Base-by-base conservation (phyloP, 768 basidiomycete genomes). In the Amyloporia xantha region DNA sequence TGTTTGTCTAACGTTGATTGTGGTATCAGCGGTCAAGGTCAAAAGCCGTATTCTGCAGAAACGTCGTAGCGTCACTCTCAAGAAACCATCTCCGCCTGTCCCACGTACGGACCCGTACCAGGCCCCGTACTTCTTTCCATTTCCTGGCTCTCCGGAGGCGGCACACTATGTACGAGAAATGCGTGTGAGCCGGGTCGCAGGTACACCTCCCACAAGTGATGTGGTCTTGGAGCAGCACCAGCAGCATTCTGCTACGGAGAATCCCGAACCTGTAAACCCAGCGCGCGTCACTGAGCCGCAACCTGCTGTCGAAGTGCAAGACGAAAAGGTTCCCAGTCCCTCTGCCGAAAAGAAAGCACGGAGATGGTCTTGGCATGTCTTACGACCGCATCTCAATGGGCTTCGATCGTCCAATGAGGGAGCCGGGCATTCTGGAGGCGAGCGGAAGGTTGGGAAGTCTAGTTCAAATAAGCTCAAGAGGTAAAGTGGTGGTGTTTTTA, bases 101-200 rank as follows among this genome's bases (percentile, higher is more conserved):
- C 54, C 52, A 24, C 72, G 74, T 5, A 82, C 82, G 1, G 70
- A 77, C 41, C 81, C 82, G 2, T 84, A 83, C 54, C 75, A 78
- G 50, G 79, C 79, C 2, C 80, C 81, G 1, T 82, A 79, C 58
- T 81, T 79, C 63, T 76, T 78, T 54, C 74, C 78, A 15, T 65
- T 71, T 6, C 82, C 82, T 2, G 57, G 59, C 3, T 65, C 69
- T 0, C 68, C 64, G 0, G 62, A 58, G 19, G 70, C 68, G 1
- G 53, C 52, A 10, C 62, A 54, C 25, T 70, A 71, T 47, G 55
- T 54, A 10, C 37, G 47, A 20, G 40, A 57, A 41, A 39, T 57
- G 21, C 19, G 20, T 19, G 19, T 19, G 7, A 42, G 41, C 7
- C 41, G 41, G n/a, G n/a, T 9, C 9, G 33, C 10, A 35, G 33